Base-by-base conservation (phyloP, 768 basidiomycete genomes). In the Chalciporus chontae region DNA sequence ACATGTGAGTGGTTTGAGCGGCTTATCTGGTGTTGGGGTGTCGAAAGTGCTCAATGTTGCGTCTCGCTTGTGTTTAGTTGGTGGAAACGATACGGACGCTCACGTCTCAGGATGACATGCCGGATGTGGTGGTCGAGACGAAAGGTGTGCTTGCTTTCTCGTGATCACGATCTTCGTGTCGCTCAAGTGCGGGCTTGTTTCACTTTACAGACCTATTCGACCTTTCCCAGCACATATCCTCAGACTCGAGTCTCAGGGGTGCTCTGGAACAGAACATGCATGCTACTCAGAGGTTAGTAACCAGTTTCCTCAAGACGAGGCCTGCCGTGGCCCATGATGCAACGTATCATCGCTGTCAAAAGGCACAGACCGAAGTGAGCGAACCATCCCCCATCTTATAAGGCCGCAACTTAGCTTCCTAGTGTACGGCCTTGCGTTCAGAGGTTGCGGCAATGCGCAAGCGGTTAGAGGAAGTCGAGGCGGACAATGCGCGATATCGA, bases 11-110 rank as follows among this genome's bases (percentile, higher is more conserved):
- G n/a, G 40, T 47, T 40, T 58, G 7, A 9, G 17, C 23, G 4
- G 19, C 10, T 15, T 5, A 5, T 23, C n/a, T 27, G 10, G 15
- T 24, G 8, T 31, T 18, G 19, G 15, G 13, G 38, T 21, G 26
- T 45, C 36, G 40, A 32, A 17, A 27, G 46, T 47, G 41, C 47
- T 44, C 6, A 34, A 40, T 34, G 6, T 50, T 23, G 23, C 29
- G 42, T 18, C 40, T 44, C 46, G 45, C 32, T 48, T 45, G n/a
- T 46, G 39, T 19, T n/a, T 53, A 90, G 87, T 69, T 90, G 36
- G 73, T 88, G 29, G 79, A 84, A 46, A 77, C 85, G n/a, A 81
- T 88, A 61, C 79, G 79, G 38, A 70, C 79, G 18, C 68, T 87
- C 39, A 77, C 80, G 5, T 73, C 71, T 39, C 69, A 78, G 19